A percentile compares a stretch with the other conserved stretches of the same genome.
phyloP scores from a whole-genome alignment of 1,139 yeast species.

The Suhomyces guaymorum region DNA sequence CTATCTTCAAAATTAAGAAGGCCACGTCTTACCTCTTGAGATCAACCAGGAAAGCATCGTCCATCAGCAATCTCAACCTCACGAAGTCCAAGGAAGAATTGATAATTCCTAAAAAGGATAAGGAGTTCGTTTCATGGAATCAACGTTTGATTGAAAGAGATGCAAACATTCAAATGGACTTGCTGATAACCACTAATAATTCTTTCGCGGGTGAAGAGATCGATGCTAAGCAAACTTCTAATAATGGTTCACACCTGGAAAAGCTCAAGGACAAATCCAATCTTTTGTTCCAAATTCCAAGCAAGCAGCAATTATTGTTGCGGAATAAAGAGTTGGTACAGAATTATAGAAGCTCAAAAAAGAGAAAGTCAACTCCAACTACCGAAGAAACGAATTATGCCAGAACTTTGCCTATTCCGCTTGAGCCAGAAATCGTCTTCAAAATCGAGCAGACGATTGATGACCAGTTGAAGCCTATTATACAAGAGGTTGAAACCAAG shows the following conservation, averaged over 20 bases:
- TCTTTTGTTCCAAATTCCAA: conserved; percentile 25
- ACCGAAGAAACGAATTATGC: neutral
- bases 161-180: conserved; percentile 26
- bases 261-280: conserved; percentile 15
- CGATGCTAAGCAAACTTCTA: conserved; percentile 9
- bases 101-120: conserved; percentile 33
- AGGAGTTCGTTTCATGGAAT: conserved; percentile 42
- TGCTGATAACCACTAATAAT: conserved; percentile 21
- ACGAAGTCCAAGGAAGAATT: conserved; percentile 45
- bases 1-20: conserved; percentile 60
- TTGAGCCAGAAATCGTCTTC: conserved; percentile 28
- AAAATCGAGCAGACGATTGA: conserved; percentile 28
- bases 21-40: conserved; percentile 58
- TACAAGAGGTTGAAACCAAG: conserved; percentile 12
- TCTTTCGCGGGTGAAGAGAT: conserved; percentile 2
- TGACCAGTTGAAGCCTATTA: conserved; percentile 21
- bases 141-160: conserved; percentile 38
- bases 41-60: conserved; percentile 56
- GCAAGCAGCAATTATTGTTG: conserved; percentile 23
- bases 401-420: conserved; percentile 16
- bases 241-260: conserved; percentile 8
- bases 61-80: conserved; percentile 39
- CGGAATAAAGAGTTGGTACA: conserved; percentile 16
- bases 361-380: neutral
- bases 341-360: conserved; percentile 1